Base-by-base conservation (phyloP, 163 green algal species). In the Coccomyxa subellipsoidea region DNA sequence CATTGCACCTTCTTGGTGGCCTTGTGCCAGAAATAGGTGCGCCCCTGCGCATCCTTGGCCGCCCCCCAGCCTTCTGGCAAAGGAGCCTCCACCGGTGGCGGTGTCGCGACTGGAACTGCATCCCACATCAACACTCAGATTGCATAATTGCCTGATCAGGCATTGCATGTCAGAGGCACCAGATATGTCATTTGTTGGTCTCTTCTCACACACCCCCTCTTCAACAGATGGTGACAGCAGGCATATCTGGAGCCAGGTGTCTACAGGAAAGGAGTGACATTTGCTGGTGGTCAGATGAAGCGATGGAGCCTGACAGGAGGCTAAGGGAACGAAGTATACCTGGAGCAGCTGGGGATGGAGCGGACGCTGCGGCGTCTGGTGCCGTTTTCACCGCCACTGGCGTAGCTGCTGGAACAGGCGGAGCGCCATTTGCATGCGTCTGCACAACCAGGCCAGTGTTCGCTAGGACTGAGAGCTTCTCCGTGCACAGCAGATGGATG, bases 1-100 rank as follows among this genome's bases (percentile, higher is more conserved):
- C 93, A 96, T 69, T 90, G 84, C 66, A 92, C 88, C 79, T 95
- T 94, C 84, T 95, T 92, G 1, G 91, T 96, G 54, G 91, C 90
- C 54, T 90, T 92, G 86, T 95, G 92, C 88, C 91, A 95, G 86
- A 87, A 95, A 81, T 94, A 95, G 6, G 84, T 81, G n/a, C 86
- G 82, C 29, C 87, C 86, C 35, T 88, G 37, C 0, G 66, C 70
- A 76, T 94, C 90, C 72, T 90, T 89, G 0, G 90, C 88, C 9
- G 85, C 77, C 27, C 85, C 85, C 90, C 90, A 94, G 8, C 88
- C 90, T 36, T 78, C 70, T 25, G 90, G 89, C 81, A 94, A 72
- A 18, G 82, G 71, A 40, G 82, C 76, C 39, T 76, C 37, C 32
- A 47, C 71, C 76, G 80, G 25, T 34, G 77, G 39, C 6, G 80